These are phyloP conservation scores for Plasmodium ovale DNA, from an alignment of 169 alveolate species.

Conservation along the genomic window DNA sequence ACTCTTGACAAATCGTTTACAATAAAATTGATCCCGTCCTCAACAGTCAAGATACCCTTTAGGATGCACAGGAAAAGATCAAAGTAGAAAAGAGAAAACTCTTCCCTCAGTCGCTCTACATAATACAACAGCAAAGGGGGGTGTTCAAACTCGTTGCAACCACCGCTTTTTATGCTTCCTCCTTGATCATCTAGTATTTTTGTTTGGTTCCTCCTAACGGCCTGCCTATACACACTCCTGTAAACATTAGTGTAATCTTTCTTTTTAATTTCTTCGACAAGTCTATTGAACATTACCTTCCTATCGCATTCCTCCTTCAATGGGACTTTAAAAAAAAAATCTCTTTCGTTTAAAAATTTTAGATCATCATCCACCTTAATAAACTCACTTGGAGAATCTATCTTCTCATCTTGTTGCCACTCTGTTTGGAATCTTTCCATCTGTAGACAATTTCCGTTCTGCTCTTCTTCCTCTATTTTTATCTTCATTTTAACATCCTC, in stretches of 20 bases:
- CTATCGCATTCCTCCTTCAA: constrained; percentile 37
- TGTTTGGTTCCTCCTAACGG: constrained; percentile 14
- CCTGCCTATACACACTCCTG: constrained; percentile 11
- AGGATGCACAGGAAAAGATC: constrained; percentile 39
- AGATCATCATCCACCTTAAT: constrained; percentile 33
- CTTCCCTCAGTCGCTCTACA: constrained; percentile 5
- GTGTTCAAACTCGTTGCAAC: too few species aligned
- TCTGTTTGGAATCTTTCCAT: too few species aligned
- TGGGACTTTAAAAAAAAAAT: constrained; percentile 25
- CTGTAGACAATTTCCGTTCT: not conserved
- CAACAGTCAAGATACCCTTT: constrained; percentile 23
- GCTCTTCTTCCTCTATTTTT: not conserved
- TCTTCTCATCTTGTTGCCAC: not conserved
- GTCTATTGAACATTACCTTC: constrained; percentile 7
- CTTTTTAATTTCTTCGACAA: constrained; percentile 13
- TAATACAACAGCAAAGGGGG: not conserved
- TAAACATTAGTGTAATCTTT: constrained; percentile 22
- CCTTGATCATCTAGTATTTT: constrained; percentile 16
- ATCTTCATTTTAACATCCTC: not conserved
- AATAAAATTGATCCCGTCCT: constrained; percentile 24
- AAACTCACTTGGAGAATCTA: not conserved
- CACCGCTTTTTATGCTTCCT: too few species aligned
- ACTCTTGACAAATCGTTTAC: constrained; percentile 4
- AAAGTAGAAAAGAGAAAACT: constrained; percentile 43
- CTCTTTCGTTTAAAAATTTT: constrained; percentile 24